Evolutionary conservation across 306 rosid genomes (phyloP).

Genomic region (Trifolium repens): DNA sequence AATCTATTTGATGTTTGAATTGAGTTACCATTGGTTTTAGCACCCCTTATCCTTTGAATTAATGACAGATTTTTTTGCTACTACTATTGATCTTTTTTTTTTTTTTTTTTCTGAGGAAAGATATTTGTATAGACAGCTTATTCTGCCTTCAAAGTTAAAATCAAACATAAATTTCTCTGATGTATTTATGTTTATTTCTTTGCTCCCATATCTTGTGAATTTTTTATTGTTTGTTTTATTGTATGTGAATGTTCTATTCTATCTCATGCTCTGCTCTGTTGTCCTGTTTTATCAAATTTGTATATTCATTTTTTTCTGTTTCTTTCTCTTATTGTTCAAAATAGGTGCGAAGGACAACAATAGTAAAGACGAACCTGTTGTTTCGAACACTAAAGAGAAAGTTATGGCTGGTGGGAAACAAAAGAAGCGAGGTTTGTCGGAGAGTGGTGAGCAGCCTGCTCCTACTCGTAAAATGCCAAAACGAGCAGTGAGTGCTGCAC

Average conservation of each 20-base stretch:
- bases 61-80: not conserved
- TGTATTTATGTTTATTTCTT: not conserved
- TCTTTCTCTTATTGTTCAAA: not conserved
- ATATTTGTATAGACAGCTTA: conserved; percentile 9
- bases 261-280: not conserved
- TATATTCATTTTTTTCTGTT: not conserved
- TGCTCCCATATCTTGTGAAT: conserved; percentile 14
- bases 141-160: conserved; percentile 19
- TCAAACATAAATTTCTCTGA: not conserved
- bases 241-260: not conserved
- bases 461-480: conserved; percentile 77
- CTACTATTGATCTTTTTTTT: not conserved
- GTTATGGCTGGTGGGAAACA: conserved; percentile 44
- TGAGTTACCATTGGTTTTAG: conserved; percentile 23
- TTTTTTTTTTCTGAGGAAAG: not conserved
- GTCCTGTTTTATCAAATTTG: not conserved
- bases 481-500: conserved; percentile 89
- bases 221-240: conserved; percentile 6
- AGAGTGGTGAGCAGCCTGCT: conserved; percentile 50
- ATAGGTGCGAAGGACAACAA: conserved; percentile 48
- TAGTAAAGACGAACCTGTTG: conserved; percentile 34
- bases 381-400: conserved; percentile 39
- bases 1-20: conserved; percentile 9
- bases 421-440: conserved; percentile 62
- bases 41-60: not conserved